Percentiles rank a stretch among this genome's conserved stretches.
Evolutionary conservation across 2,329 filamentous ascomycete genomes (phyloP).

Genomic region (Escovopsis sp.): DNA sequence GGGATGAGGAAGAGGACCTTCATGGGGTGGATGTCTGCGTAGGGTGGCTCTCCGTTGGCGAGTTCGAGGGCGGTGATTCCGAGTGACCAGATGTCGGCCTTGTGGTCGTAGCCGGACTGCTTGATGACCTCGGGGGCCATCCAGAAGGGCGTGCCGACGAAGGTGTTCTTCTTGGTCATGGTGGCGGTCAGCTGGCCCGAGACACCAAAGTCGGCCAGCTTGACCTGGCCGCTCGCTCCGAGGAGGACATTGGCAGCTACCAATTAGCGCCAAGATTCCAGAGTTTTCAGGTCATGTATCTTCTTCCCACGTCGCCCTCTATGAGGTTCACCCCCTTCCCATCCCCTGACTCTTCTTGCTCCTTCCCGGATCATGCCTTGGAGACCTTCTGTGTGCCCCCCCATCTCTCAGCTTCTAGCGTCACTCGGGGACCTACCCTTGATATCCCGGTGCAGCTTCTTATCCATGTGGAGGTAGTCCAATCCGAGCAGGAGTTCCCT

Average conservation of each 20-base stretch:
- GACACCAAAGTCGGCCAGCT: constrained; percentile 92
- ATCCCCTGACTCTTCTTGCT: too few relatives aligned
- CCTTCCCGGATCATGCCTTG: too few relatives aligned
- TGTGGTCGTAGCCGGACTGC: constrained; percentile 94
- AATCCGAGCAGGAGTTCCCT: constrained; percentile 77
- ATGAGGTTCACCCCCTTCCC: too few relatives aligned
- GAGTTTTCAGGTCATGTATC: not conserved
- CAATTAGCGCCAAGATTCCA: not conserved
- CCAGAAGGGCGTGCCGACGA: constrained; percentile 97
- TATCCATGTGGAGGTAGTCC: constrained; percentile 86
- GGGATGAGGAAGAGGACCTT: constrained; percentile 94
- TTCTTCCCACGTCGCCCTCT: too few relatives aligned
- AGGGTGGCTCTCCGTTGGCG: constrained; percentile 82
- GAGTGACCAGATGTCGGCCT: constrained; percentile 94
- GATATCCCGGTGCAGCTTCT: constrained; percentile 92
- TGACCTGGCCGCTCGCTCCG: constrained; percentile 83
- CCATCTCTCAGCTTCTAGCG: not conserved
- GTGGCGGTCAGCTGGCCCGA: constrained; percentile 92
- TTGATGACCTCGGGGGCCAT: constrained; percentile 99
- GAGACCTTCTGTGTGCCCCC: too few relatives aligned
- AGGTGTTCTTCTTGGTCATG: constrained; percentile 99
- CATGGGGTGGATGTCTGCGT: constrained; percentile 96
- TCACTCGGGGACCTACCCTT: constrained; percentile 48
- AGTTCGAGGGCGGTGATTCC: constrained; percentile 89
- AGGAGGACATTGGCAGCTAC: constrained; percentile 85